phyloP scores from a whole-genome alignment of 2,329 filamentous ascomycete species.

The Beauveria medogensis region DNA sequence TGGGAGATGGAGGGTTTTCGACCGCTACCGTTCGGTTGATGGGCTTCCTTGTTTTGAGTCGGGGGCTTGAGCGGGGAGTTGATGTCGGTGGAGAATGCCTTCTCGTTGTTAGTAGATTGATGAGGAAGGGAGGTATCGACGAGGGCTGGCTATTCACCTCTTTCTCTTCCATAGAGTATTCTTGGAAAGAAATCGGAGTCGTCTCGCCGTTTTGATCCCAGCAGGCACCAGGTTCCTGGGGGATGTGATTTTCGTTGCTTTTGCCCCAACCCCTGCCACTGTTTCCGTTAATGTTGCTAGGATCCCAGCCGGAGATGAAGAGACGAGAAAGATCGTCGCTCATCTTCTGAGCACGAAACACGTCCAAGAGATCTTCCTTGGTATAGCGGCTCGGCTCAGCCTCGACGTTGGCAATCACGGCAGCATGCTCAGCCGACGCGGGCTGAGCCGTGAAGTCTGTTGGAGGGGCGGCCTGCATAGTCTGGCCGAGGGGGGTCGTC shows the following conservation, averaged over 20 bases:
- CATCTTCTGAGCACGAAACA: constrained; percentile 51
- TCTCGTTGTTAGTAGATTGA: constrained; percentile 7
- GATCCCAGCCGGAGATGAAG: constrained; percentile 72
- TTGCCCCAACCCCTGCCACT: constrained; percentile 66
- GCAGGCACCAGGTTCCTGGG: constrained; percentile 80
- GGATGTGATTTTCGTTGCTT: constrained; percentile 61
- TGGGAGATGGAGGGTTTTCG: constrained; percentile 81
- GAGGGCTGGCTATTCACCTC: constrained; percentile 35
- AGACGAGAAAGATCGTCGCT: constrained; percentile 52
- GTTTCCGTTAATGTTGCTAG: constrained; percentile 59
- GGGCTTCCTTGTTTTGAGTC: constrained; percentile 61
- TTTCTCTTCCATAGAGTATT: constrained; percentile 57
- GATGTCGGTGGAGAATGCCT: constrained; percentile 79
- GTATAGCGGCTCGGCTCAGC: constrained; percentile 55
- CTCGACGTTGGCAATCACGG: constrained; percentile 24
- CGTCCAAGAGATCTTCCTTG: constrained; percentile 68
- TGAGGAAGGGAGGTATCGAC: neutral
- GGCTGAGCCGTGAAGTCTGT: constrained; percentile 33
- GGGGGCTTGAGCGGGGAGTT: constrained; percentile 90
- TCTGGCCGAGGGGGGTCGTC: constrained; percentile 43
- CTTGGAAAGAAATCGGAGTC: constrained; percentile 63
- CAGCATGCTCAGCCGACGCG: constrained; percentile 28
- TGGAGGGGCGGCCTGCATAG: constrained; percentile 28
- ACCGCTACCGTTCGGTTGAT: constrained; percentile 51
- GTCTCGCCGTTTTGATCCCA: constrained; percentile 71